Percentiles rank a stretch among this genome's conserved stretches.
Evolutionary conservation across 2,329 filamentous ascomycete genomes (phyloP).

Genomic region (Fusarium clavum): DNA sequence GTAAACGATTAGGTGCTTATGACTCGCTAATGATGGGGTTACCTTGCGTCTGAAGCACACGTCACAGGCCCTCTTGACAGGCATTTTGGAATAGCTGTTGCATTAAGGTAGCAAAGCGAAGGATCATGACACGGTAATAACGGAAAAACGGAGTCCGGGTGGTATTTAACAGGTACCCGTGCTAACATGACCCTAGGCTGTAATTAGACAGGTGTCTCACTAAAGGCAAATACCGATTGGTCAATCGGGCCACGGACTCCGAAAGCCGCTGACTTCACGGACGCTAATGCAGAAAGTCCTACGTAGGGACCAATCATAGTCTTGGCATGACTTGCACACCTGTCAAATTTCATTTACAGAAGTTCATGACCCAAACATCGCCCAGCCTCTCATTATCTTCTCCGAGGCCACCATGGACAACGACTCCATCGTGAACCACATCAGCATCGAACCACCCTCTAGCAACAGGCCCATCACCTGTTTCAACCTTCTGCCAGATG

Average conservation of each 20-base stretch:
- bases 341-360: neutral
- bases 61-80: slow-evolving; percentile 7
- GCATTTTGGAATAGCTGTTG: neutral
- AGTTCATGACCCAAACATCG: neutral
- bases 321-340: neutral
- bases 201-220: neutral
- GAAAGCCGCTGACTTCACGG: neutral
- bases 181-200: neutral
- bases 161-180: neutral
- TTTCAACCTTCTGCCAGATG: neutral
- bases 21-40: too few species aligned
- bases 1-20: neutral
- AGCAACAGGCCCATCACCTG: neutral
- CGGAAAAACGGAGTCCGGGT: neutral
- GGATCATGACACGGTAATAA: neutral
- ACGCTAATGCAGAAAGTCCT: neutral
- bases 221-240: neutral
- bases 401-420: neutral
- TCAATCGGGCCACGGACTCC: neutral
- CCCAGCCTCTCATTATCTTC: neutral
- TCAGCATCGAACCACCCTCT: slow-evolving; percentile 11
- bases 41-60: slow-evolving; percentile 11
- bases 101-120: too few species aligned
- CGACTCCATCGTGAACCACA: neutral
- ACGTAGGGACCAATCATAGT: neutral